Base-by-base conservation (phyloP, 495 filamentous ascomycete genomes). In the Astrocystis sublimbata region DNA sequence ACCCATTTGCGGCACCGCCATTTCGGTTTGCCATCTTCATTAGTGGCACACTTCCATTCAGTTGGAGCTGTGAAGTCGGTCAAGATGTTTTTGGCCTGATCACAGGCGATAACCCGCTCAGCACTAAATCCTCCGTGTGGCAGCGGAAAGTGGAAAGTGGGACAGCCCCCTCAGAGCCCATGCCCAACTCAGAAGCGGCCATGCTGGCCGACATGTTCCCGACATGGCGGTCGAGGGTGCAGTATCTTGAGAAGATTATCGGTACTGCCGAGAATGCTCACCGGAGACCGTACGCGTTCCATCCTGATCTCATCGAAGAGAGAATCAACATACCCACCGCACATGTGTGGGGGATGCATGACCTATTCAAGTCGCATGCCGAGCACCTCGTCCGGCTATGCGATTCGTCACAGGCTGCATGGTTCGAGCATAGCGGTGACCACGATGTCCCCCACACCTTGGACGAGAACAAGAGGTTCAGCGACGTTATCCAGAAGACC, bases 201-300 rank as follows among this genome's bases (percentile, higher is more conserved):
- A 51, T 51, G 47, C 47, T 51, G 6, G 47, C 47, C 47, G 47
- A 51, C 47, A 51, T 51, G 47, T 51, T 51, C 28, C 47, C 47
- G 21, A 51, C 47, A 15, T 51, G 47, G 47, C 19, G 12, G 30
- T n/a, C 13, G 47, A 51, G 47, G 47, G 47, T 51, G 47, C 26
- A 51, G 47, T 33, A 10, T 51, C 47, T 51, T n/a, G 7, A 31
- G 47, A n/a, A 35, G 4, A 7, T 51, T 21, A 51, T 51, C 33
- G 28, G 47, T 8, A 28, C 47, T 51, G 26, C 47, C 47, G 47
- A 51, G 28, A 51, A 51, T 28, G 6, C 15, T n/a, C 47, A 51
- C 47, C 47, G 30, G 15, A 51, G 47, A 21, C 47, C 47, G 28
- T 21, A 51, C 12, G 30, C 26, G 26, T 51, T 51, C 47, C 47